Percentiles rank a stretch among this genome's conserved stretches.
Conservation (phyloP, 2,329 filamentous ascomycete species). For the Zarea fungicola region DNA sequence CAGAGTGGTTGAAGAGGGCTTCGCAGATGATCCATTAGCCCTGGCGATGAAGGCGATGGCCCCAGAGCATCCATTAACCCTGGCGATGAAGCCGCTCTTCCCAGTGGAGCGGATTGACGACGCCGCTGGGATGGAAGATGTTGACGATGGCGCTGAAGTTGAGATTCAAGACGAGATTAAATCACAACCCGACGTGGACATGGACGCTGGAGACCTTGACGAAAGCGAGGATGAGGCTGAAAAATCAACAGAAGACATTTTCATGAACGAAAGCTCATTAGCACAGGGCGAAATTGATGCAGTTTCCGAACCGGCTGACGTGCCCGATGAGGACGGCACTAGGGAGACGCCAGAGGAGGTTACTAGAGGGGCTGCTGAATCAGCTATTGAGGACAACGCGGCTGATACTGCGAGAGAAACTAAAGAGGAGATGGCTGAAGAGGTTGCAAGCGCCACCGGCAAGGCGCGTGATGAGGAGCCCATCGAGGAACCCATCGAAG, state of each 20-base stretch:
- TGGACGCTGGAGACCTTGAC: slow-evolving; percentile 4
- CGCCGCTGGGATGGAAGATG: background rate
- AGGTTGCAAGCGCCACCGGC: too few species aligned
- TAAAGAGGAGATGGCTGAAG: background rate
- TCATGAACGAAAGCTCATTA: background rate
- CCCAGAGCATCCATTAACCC: too few species aligned
- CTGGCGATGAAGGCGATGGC: too few species aligned
- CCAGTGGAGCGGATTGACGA: background rate
- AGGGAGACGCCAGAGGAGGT: too few species aligned
- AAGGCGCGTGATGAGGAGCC: background rate
- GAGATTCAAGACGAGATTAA: slow-evolving; percentile 1
- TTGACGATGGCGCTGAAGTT: background rate
- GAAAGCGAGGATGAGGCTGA: background rate
- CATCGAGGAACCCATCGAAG: background rate
- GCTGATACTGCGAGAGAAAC: too few species aligned
- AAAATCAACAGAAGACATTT: background rate
- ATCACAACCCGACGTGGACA: slow-evolving; percentile 7
- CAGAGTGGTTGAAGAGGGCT: too few species aligned
- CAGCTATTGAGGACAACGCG: too few species aligned
- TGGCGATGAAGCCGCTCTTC: too few species aligned
- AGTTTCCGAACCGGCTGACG: too few species aligned
- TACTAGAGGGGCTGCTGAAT: too few species aligned
- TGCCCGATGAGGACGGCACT: too few species aligned
- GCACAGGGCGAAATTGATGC: background rate
- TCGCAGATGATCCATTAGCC: too few species aligned